Evolutionary conservation across 2,329 filamentous ascomycete species (phyloP).

Genomic region (Saccharata proteae): DNA sequence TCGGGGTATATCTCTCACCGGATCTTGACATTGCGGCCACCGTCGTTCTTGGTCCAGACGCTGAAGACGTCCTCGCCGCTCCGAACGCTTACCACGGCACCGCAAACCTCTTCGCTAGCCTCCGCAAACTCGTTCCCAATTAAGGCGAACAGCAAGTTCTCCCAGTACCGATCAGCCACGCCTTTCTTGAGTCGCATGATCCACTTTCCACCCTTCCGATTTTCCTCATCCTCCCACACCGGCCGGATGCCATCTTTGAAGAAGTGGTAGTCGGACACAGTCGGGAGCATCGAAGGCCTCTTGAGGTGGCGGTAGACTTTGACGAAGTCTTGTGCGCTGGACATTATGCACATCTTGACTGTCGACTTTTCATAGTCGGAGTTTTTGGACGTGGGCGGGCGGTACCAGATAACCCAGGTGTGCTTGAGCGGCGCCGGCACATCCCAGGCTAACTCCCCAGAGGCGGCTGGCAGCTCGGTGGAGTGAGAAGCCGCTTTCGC

Average conservation of each 20-base stretch:
- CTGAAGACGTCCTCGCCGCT: slow-evolving; percentile 95
- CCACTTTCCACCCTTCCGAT: slow-evolving; percentile 95
- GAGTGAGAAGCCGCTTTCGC: slow-evolving; percentile 7
- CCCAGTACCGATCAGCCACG: slow-evolving; percentile 92
- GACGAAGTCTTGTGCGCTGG: slow-evolving; percentile 84
- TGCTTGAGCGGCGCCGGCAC: slow-evolving; percentile 54
- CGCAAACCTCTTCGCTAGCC: slow-evolving; percentile 86
- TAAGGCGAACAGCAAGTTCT: slow-evolving; percentile 80
- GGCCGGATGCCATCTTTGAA: slow-evolving; percentile 95
- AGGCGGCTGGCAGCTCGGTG: slow-evolving; percentile 25
- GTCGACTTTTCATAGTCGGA: slow-evolving; percentile 98
- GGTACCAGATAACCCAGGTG: slow-evolving; percentile 94
- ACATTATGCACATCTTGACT: slow-evolving; percentile 70
- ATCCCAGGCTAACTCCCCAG: slow-evolving; percentile 27
- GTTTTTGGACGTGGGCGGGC: slow-evolving; percentile 91
- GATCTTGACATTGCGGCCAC: slow-evolving; percentile 89
- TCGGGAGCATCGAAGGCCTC: slow-evolving; percentile 72
- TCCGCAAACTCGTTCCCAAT: slow-evolving; percentile 91
- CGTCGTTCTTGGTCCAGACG: slow-evolving; percentile 93
- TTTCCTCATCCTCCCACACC: slow-evolving; percentile 97
- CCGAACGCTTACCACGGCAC: slow-evolving; percentile 83
- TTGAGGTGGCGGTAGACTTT: slow-evolving; percentile 79
- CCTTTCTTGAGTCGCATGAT: slow-evolving; percentile 95
- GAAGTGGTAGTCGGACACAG: slow-evolving; percentile 94
- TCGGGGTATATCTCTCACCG: slow-evolving; percentile 46